phyloP scores from a whole-genome alignment of 129 eudicot genomes.

The Saposhnikovia divaricata region DNA sequence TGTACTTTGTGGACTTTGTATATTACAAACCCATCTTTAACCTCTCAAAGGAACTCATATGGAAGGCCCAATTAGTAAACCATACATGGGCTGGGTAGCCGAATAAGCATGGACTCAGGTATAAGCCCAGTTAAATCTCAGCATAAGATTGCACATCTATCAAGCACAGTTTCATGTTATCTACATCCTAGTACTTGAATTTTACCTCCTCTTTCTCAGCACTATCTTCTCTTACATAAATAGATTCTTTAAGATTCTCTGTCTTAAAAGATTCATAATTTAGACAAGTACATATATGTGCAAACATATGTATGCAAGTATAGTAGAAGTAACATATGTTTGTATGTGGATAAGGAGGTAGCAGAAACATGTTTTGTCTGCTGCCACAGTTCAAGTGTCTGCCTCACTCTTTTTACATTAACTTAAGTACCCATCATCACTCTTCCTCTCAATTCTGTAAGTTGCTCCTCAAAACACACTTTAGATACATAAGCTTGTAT shows the following conservation, averaged over 20 bases:
- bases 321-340: not conserved
- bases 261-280: not conserved
- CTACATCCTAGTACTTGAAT: too few species aligned
- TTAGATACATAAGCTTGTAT: not conserved
- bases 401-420: conserved; percentile 62
- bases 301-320: conserved; percentile 17
- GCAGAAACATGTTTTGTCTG: conserved; percentile 71
- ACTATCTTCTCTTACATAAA: too few species aligned
- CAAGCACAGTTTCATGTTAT: too few species aligned
- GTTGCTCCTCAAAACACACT: conserved; percentile 7
- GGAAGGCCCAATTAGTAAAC: too few species aligned
- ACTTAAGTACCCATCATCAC: conserved; percentile 40
- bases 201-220: too few species aligned
- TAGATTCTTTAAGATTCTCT: not conserved
- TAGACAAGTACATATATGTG: not conserved
- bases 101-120: too few species aligned
- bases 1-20: too few species aligned
- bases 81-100: too few species aligned
- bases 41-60: too few species aligned
- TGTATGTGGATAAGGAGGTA: not conserved
- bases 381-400: conserved; percentile 88
- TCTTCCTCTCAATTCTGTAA: conserved; percentile 33
- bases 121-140: too few species aligned
- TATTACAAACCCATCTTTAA: too few species aligned
- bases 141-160: too few species aligned